Conservation (phyloP, 2,329 filamentous ascomycete genomes). For the Sclerotinia sclerotiorum region DNA sequence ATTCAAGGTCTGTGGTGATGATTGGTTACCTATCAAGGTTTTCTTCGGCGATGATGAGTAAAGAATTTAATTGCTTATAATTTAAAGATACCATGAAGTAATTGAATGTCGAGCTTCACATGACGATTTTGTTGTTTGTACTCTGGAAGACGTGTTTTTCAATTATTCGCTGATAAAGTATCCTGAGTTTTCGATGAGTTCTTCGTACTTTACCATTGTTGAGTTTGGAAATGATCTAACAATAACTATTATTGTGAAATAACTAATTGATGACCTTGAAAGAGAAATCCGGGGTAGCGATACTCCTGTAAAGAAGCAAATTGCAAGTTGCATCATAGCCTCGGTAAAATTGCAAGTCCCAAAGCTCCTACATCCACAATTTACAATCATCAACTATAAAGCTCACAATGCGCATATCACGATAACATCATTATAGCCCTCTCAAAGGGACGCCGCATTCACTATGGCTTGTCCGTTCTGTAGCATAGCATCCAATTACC, state of each 20-base stretch:
- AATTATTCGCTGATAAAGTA: background rate
- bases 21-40: conserved; percentile 72
- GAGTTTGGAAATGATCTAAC: background rate
- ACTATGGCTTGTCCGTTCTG: conserved; percentile 58
- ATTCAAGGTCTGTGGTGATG: conserved; percentile 80
- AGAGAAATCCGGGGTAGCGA: background rate
- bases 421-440: conserved; percentile 24
- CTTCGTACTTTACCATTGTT: background rate
- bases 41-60: conserved; percentile 78
- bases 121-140: background rate
- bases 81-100: conserved; percentile 24
- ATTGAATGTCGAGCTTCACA: conserved; percentile 9
- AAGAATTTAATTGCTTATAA: conserved; percentile 45
- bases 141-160: background rate
- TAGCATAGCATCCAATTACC: conserved; percentile 53
- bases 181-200: background rate
- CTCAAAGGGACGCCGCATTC: conserved; percentile 15
- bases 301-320: conserved; percentile 7
- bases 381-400: background rate
- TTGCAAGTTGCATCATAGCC: conserved; percentile 8
- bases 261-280: background rate
- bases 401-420: conserved; percentile 26
- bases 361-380: conserved; percentile 16
- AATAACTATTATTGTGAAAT: background rate
- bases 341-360: conserved; percentile 16